phyloP scores from a whole-genome alignment of 106 monocot genomes.

The Agapanthus africanus region DNA sequence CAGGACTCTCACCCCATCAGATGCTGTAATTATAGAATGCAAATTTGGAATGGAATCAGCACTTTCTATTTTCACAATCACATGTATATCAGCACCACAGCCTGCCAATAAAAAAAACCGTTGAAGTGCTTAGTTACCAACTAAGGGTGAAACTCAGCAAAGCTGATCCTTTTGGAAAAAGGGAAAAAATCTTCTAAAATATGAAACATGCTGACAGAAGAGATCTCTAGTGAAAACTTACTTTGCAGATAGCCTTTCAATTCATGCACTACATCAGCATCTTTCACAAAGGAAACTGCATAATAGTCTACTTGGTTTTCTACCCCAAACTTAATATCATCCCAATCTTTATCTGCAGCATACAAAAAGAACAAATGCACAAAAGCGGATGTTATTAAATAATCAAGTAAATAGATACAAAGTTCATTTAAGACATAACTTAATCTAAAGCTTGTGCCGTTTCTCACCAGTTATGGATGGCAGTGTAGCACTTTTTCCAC shows the following conservation, averaged over 20 bases:
- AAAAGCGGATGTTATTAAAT: neutral
- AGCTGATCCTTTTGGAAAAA: neutral
- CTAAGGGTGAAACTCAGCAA: neutral
- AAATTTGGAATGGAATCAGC: constrained; percentile 97
- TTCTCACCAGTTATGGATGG: constrained; percentile 91
- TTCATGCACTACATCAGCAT: constrained; percentile 95
- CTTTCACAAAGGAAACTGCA: constrained; percentile 99
- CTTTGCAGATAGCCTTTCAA: constrained; percentile 88
- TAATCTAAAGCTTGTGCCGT: neutral
- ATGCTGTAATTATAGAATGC: constrained; percentile 91
- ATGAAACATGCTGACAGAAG: neutral
- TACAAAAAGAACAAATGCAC: constrained; percentile 5
- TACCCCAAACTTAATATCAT: constrained; percentile 99
- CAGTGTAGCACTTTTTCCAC: constrained; percentile 95
- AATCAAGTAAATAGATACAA: neutral
- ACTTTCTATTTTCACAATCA: constrained; percentile 98
- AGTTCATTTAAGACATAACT: neutral
- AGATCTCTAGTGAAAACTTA: constrained; percentile 14
- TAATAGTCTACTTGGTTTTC: constrained; percentile 95
- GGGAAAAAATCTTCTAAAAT: neutral
- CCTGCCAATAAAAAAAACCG: constrained; percentile 31
- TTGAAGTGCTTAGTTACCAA: neutral
- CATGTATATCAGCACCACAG: constrained; percentile 85
- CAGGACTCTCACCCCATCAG: constrained; percentile 76
- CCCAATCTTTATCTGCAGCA: constrained; percentile 96